These are phyloP conservation scores for Diaporthe ampelina DNA, from an alignment of 2,329 filamentous ascomycete genomes.

Conservation along the genomic window DNA sequence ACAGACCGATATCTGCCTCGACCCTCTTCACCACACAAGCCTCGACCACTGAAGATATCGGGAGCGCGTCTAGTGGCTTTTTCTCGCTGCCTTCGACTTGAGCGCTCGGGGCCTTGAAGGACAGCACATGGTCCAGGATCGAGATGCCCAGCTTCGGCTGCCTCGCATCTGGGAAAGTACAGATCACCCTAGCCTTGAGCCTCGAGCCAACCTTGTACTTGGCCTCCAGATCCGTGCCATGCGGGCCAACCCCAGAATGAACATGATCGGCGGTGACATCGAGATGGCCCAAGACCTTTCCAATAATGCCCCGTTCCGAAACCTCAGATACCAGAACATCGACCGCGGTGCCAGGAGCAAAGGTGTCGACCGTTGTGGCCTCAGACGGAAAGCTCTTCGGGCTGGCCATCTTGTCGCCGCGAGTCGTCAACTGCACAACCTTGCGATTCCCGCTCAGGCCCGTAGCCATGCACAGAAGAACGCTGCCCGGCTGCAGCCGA, in stretches of 20 bases:
- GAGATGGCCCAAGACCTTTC: conserved; percentile 92
- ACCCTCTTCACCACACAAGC: conserved; percentile 85
- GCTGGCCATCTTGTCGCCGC: conserved; percentile 78
- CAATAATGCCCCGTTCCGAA: conserved; percentile 80
- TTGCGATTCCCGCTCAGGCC: conserved; percentile 83
- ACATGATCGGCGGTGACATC: conserved; percentile 92
- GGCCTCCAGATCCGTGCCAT: conserved; percentile 77
- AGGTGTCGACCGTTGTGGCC: conserved; percentile 89
- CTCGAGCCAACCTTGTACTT: conserved; percentile 89
- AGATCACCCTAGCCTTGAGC: conserved; percentile 88
- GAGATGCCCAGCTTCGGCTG: conserved; percentile 90
- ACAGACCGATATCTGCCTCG: conserved; percentile 84
- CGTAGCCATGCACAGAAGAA: conserved; percentile 86
- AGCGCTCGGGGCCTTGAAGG: conserved; percentile 66
- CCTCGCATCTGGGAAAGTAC: conserved; percentile 84
- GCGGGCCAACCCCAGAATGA: conserved; percentile 84
- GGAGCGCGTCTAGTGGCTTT: conserved; percentile 70
- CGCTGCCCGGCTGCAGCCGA: conserved; percentile 83
- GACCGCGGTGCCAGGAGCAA: conserved; percentile 91
- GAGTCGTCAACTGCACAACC: conserved; percentile 87
- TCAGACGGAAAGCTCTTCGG: conserved; percentile 75
- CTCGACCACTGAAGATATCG: conserved; percentile 82
- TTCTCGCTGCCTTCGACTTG: conserved; percentile 58
- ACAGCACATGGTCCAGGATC: conserved; percentile 84
- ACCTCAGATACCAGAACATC: conserved; percentile 87